Conservation (phyloP, 345 rosid genomes). For the Hypericum perforatum region DNA sequence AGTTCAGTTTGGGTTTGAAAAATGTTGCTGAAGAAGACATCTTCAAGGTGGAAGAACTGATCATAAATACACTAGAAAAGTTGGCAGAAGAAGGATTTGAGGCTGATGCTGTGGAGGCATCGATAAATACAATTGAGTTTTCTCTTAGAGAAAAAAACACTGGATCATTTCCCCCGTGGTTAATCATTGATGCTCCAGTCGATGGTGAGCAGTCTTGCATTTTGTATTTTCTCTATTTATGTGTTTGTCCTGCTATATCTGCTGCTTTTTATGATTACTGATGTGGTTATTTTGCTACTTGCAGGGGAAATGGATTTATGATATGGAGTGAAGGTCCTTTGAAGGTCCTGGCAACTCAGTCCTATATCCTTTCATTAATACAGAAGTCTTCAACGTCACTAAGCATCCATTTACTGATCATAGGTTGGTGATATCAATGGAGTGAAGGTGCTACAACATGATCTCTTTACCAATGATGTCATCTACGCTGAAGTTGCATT, state of each 20-base stretch:
- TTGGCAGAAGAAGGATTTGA: slow-evolving; percentile 91
- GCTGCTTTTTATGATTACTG: not conserved
- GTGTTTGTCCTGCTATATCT: slow-evolving; percentile 34
- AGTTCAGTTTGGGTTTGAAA: slow-evolving; percentile 85
- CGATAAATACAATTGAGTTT: slow-evolving; percentile 96
- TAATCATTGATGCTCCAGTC: slow-evolving; percentile 93
- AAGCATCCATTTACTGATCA: slow-evolving; percentile 8
- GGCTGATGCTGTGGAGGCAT: slow-evolving; percentile 84
- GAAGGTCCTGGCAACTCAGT: slow-evolving; percentile 11
- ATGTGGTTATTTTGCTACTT: no score
- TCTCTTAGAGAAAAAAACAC: slow-evolving; percentile 95
- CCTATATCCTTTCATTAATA: no score
- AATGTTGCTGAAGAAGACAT: slow-evolving; percentile 71
- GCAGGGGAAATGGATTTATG: no score
- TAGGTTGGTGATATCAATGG: slow-evolving; percentile 83
- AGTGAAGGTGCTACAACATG: slow-evolving; percentile 79
- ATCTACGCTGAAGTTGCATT: no score
- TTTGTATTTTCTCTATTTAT: no score
- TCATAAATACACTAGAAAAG: slow-evolving; percentile 58
- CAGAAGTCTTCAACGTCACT: no score
- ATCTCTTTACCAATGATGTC: no score
- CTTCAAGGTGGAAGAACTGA: slow-evolving; percentile 49
- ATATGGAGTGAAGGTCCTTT: no score
- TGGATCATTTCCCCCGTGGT: slow-evolving; percentile 98
- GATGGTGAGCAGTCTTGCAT: no score